Base-by-base conservation (phyloP, 2,329 filamentous ascomycete species). In the Hypomyces rosellus region DNA sequence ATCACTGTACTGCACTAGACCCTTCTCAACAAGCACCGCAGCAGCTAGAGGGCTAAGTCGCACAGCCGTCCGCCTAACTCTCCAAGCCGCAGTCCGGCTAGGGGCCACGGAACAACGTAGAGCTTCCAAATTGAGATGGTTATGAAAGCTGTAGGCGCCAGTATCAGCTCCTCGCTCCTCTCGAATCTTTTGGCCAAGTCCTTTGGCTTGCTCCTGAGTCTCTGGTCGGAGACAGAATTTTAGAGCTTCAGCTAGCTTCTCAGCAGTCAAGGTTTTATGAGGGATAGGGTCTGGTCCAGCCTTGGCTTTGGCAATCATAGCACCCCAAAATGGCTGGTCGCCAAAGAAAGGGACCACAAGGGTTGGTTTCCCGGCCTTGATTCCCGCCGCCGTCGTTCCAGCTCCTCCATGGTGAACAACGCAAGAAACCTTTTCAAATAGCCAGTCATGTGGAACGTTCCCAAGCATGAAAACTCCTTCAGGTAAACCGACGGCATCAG, bases 361-460 rank as follows among this genome's bases (percentile, higher is more conserved):
- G 0, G 89, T 95, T 2, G 89, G 89, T 48, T 84, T 84, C 20
- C 89, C 89, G 1, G 84, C 80, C 15, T 85, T 80, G 54, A 95
- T 88, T n/a, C 89, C 89, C 1, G 89, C 88, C 1, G 89, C 89
- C 1, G 89, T 95, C 3, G 89, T 96, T 15, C 89, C 89, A 8
- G 89, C 89, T 51, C 90, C 89, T 18, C 89, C 90, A 55, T 95
- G 89, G 62, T 95, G 90, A 5, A 93, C 86, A 1, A 95, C 89
- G 40, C 82, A 85, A 1, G 87, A 86, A 1, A 95, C 89, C 36
- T 78, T 83, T 55, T 88, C 76, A 66, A 95, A 95, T 0, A 95
- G 70, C 89, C 89, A 95, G 68, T 95, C 90, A 55, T 95, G 90
- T 1, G 89, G 89, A 41, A 85, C 83, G 60, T 92, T 93, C 11